Conservation (phyloP, 2,329 filamentous ascomycete species). For the Aspergillus piperis region DNA sequence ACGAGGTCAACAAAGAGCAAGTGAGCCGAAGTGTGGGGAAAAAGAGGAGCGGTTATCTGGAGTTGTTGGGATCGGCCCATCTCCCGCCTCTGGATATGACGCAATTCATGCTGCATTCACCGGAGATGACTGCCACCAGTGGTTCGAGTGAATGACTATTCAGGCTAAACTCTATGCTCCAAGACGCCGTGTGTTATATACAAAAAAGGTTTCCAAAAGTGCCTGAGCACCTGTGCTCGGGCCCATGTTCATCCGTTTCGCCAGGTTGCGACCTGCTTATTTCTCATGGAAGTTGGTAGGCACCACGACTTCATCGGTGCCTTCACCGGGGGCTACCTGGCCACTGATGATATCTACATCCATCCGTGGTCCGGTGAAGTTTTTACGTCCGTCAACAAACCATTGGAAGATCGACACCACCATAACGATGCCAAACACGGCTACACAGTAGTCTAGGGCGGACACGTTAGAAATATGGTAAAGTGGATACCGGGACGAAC, state of each 20-base stretch:
- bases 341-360: constrained; percentile 39
- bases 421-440: constrained; percentile 60
- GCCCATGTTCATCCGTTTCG: not conserved
- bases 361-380: constrained; percentile 57
- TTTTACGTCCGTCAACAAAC: constrained; percentile 62
- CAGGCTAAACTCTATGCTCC: not conserved
- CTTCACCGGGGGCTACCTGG: not conserved
- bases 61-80: not conserved
- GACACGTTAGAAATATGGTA: constrained; percentile 3
- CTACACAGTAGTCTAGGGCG: constrained; percentile 46
- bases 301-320: constrained; percentile 7
- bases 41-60: not conserved
- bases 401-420: constrained; percentile 60
- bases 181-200: not conserved
- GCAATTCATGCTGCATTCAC: not conserved
- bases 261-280: not conserved
- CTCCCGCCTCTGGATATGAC: not conserved
- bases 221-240: not conserved
- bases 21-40: not conserved
- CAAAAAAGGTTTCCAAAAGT: not conserved
- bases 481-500: constrained; percentile 21
- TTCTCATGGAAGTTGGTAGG: not conserved
- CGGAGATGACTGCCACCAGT: not conserved
- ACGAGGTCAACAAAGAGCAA: not conserved
- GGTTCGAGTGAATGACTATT: not conserved